Conservation (phyloP, 768 basidiomycete species). For the Phlebiopsis gigantea region DNA sequence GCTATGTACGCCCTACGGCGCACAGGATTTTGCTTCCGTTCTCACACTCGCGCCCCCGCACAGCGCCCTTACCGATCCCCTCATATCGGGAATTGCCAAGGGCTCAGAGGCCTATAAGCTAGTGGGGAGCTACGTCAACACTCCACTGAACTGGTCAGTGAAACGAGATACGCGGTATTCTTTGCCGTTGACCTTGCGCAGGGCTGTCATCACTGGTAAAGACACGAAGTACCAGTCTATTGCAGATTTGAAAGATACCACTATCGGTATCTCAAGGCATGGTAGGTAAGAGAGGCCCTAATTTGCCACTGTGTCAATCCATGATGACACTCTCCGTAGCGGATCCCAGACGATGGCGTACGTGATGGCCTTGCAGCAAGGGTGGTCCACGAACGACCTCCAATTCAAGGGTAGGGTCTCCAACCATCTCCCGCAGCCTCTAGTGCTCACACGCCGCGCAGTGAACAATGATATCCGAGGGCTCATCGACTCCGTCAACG, state of each 20-base stretch:
- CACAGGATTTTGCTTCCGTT: not conserved
- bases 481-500: slow-evolving; percentile 82
- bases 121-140: slow-evolving; percentile 86
- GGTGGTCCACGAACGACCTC: slow-evolving; percentile 62
- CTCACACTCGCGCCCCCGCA: not conserved
- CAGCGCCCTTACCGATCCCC: slow-evolving; percentile 84
- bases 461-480: slow-evolving; percentile 81
- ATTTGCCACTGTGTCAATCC: not conserved
- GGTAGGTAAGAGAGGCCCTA: slow-evolving; percentile 56
- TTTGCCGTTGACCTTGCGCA: slow-evolving; percentile 27
- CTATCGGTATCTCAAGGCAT: slow-evolving; percentile 81
- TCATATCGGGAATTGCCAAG: slow-evolving; percentile 91
- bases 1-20: slow-evolving; percentile 51
- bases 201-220: slow-evolving; percentile 92
- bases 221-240: slow-evolving; percentile 67
- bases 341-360: slow-evolving; percentile 95
- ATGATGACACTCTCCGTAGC: slow-evolving; percentile 24
- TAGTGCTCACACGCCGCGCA: slow-evolving; percentile 21
- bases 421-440: not conserved
- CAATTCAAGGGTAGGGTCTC: slow-evolving; percentile 60
- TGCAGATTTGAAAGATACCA: slow-evolving; percentile 70
- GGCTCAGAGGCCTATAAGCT: slow-evolving; percentile 86
- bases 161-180: not conserved
- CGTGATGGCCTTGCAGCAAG: slow-evolving; percentile 87
- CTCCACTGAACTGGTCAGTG: slow-evolving; percentile 81